Base-by-base conservation (phyloP, 352 stramenopile species). In the Pythium brachiatum region DNA sequence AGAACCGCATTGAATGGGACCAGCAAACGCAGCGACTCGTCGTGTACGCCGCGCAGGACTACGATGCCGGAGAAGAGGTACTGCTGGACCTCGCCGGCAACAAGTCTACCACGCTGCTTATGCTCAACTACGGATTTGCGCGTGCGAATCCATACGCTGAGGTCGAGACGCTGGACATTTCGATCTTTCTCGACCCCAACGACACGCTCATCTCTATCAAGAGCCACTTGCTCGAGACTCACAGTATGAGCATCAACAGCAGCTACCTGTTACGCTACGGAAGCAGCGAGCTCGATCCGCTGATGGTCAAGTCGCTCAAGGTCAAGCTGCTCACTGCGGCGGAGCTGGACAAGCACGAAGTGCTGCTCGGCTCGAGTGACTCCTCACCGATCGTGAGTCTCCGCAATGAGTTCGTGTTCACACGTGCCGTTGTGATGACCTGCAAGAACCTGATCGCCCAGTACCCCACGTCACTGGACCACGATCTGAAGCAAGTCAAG, bases 111-210 rank as follows among this genome's bases (percentile, higher is more conserved):
- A 66, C 48, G 2, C 44, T 74, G 34, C 43, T 69, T 1, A 74
- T 74, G 68, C 58, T 74, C 6, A 74, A 74, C 55, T 57, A 74
- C 57, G 68, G 68, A 3, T 62, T 74, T 39, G 46, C 58, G 32
- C 57, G 62, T 7, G 21, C 68, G 7, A 31, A 51, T 39, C 51
- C 62, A 21, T 62, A 46, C 26, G 53, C 43, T 0, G n/a, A 54
- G 21, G 53, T 60, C 47, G 68, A 74, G 54, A 57, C 62, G 13
- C 53, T 69, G 26, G 58, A 74, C 13, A 53, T 74, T 7, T 68
- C 63, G 36, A 74, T 74, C 47, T 65, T 69, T 26, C 59, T 74
- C 38, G 68, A 74, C 20, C 59, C 68, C 3, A 66, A 72, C 26
- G 68, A 74, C 31, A 56, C 53, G 11, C 68, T 74, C 12, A n/a